Conservation (phyloP, 169 alveolate species). For the Eimeria praecox region DNA sequence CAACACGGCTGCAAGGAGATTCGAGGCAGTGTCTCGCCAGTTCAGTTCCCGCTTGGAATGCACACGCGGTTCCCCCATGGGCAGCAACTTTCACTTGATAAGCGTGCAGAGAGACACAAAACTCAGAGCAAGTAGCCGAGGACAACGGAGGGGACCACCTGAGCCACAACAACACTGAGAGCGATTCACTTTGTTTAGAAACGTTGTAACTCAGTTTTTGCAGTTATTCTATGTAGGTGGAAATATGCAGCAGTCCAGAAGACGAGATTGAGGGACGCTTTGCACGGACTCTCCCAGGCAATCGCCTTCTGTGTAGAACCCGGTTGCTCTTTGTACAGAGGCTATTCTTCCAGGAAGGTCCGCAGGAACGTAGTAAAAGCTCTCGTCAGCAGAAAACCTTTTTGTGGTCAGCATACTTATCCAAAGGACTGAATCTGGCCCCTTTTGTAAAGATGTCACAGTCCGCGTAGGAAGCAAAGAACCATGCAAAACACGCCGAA, state of each 20-base stretch:
- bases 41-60: constrained; percentile 41
- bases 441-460: constrained; percentile 46
- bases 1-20: constrained; percentile 63
- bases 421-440: constrained; percentile 67
- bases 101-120: constrained; percentile 57
- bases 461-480: constrained; percentile 59
- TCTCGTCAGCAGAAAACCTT: constrained; percentile 45
- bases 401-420: constrained; percentile 47
- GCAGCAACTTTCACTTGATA: constrained; percentile 57
- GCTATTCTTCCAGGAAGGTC: constrained; percentile 67
- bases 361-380: constrained; percentile 67
- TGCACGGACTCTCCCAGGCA: constrained; percentile 62
- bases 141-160: constrained; percentile 69
- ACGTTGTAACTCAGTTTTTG: too few species aligned
- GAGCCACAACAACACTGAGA: background rate
- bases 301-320: constrained; percentile 61
- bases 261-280: background rate
- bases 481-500: constrained; percentile 69
- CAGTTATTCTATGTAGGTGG: too few species aligned
- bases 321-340: constrained; percentile 67
- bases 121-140: constrained; percentile 61
- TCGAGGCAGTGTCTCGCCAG: constrained; percentile 69
- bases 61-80: constrained; percentile 56
- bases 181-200: background rate
- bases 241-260: background rate